A percentile compares a stretch with the other conserved stretches of the same genome.
Conservation (phyloP, 129 eudicot species). For the Cynara cardunculus region DNA sequence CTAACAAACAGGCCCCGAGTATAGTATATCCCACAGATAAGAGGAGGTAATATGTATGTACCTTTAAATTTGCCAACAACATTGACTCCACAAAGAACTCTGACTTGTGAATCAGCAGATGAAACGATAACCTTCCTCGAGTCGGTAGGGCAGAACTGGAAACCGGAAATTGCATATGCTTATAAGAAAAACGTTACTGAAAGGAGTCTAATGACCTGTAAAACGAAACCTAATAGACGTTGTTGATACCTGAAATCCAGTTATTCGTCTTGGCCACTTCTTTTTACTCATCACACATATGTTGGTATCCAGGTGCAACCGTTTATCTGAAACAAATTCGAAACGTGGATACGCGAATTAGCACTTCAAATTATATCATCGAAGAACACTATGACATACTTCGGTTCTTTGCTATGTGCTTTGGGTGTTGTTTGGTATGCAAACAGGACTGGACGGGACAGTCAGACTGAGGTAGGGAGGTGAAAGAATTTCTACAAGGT, state of each 20-base stretch:
- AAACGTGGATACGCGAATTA: not conserved
- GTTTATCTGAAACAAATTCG: slow-evolving; percentile 20
- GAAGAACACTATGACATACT: not conserved
- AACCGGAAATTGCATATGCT: not conserved
- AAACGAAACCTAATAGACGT: not conserved
- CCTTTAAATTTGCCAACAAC: slow-evolving; percentile 70
- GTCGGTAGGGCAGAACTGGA: slow-evolving; percentile 72
- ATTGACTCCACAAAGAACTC: slow-evolving; percentile 59
- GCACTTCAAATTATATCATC: not conserved
- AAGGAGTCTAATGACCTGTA: not conserved
- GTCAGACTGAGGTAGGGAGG: not conserved
- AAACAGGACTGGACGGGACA: not conserved
- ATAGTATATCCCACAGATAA: too few species aligned
- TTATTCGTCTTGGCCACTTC: slow-evolving; percentile 32
- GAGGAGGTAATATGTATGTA: slow-evolving; percentile 4
- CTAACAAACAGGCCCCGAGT: too few species aligned
- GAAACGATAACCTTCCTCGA: slow-evolving; percentile 67
- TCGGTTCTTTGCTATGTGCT: not conserved
- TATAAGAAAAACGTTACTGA: not conserved
- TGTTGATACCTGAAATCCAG: slow-evolving; percentile 27
- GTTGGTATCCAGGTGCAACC: slow-evolving; percentile 17
- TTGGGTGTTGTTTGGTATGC: too few species aligned
- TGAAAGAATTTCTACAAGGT: not conserved
- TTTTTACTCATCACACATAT: slow-evolving; percentile 22
- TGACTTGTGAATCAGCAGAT: slow-evolving; percentile 78